Percentiles rank a stretch among this genome's conserved stretches.
Evolutionary conservation across 2,329 filamentous ascomycete species (phyloP).

Genomic region (Tolypocladium nubicola): DNA sequence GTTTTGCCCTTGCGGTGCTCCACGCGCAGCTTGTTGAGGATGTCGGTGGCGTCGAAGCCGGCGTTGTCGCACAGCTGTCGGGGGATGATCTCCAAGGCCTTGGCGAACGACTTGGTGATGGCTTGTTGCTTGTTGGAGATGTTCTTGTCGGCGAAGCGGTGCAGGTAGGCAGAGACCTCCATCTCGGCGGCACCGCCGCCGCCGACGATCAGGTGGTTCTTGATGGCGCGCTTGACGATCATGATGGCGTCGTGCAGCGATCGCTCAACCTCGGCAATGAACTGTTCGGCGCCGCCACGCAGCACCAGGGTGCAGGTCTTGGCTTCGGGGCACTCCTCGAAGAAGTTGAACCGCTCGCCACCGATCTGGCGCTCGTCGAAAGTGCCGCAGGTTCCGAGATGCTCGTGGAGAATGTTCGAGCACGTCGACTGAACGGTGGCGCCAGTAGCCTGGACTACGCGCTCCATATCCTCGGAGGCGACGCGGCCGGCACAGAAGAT

Average conservation of each 20-base stretch:
- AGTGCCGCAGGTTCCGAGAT: conserved; percentile 78
- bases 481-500: conserved; percentile 97
- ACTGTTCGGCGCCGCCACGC: conserved; percentile 93
- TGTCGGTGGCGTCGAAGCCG: conserved; percentile 95
- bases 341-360: conserved; percentile 96
- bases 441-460: conserved; percentile 88
- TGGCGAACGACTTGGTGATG: conserved; percentile 96
- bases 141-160: conserved; percentile 85
- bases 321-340: conserved; percentile 87
- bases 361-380: conserved; percentile 98
- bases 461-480: conserved; percentile 83
- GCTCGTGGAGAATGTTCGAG: conserved; percentile 81
- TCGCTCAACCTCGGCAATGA: conserved; percentile 96
- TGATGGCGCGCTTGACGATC: conserved; percentile 97
- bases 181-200: conserved; percentile 93
- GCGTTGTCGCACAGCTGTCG: conserved; percentile 97
- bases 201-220: conserved; percentile 88
- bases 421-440: conserved; percentile 91
- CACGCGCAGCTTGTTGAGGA: conserved; percentile 89
- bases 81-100: conserved; percentile 92
- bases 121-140: conserved; percentile 92
- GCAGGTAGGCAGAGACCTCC: conserved; percentile 90
- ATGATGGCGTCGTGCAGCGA: conserved; percentile 98
- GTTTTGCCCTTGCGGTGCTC: conserved; percentile 88
- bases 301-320: conserved; percentile 96